Evolutionary conservation across 148 eudicot species (phyloP), one percentile per base, ranked within the genome.

Genomic region (Euryodendron excelsum): DNA sequence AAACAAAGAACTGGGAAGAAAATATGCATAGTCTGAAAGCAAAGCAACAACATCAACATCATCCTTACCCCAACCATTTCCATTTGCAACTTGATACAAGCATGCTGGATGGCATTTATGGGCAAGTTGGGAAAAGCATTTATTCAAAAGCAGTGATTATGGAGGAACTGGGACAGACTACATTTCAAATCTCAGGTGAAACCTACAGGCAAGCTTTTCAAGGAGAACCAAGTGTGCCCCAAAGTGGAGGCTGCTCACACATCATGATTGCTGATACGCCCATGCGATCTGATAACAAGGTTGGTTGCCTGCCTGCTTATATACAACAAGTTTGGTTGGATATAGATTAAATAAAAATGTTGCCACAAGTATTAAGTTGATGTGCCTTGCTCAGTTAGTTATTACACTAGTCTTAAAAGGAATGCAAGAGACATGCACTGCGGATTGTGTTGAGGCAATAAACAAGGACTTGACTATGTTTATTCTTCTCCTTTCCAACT

Each of bases 1-100:
- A 84, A 76, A 69, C 85, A 58, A 85, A 87, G 80, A 80, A 81
- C n/a, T 85, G 59, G 79, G 87, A 85, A 73, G 69, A 80, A 61
- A 72, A 80, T 73, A 18, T 76, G 73, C 84, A 63, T 28, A 71
- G 56, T 50, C 41, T 41, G 36, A 77, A 37, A 67, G 45, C 59
- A 66, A 75, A 58, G 65, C 84, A 80, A 60, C 82, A 64, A 34
- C 21, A 33, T 72, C 84, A 72, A 77, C 79, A 77, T 60, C 75
- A 78, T 63, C 79, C 80, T 80, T 60, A 65, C 41, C 20, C 75
- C 63, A 72, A 31, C n/a, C 47, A 72, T 65, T 77, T 76, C 21
- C 76, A 65, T 52, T 23, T 75, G 75, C 79, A 76, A 76, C 41
- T 72, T 56, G 73, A 75, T 77, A 44, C 63, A 34, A 66, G 81